A percentile compares a stretch with the other conserved stretches of the same genome.
These are phyloP conservation scores for Erythrobasidium hasegawianum DNA, from an alignment of 1,284 basidiomycete species.

Conservation along the genomic window DNA sequence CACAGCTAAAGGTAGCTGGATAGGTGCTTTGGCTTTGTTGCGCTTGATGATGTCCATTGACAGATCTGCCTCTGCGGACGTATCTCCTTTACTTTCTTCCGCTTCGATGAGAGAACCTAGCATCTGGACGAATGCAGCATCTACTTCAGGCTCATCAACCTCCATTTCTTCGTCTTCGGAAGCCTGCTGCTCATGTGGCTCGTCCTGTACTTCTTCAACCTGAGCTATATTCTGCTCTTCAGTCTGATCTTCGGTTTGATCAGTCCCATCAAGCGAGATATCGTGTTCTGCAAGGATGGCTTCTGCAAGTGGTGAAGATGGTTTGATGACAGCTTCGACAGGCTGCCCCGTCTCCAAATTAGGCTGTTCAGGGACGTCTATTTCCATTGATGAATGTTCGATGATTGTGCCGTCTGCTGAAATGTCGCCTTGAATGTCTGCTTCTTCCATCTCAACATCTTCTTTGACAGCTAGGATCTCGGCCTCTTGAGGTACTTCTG, in stretches of 20 bases:
- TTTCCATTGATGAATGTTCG: too few relatives aligned
- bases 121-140: neutral
- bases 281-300: too few relatives aligned
- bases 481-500: neutral
- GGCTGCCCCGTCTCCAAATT: too few relatives aligned
- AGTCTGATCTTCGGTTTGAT: too few relatives aligned
- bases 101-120: conserved; percentile 4
- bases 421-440: neutral
- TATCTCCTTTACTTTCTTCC: neutral
- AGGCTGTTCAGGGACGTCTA: too few relatives aligned
- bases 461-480: neutral
- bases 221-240: too few relatives aligned
- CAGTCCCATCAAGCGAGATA: too few relatives aligned
- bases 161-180: neutral
- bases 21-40: conserved; percentile 11
- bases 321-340: too few relatives aligned
- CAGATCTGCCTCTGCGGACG: neutral
- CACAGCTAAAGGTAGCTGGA: conserved; percentile 25
- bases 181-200: neutral
- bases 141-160: neutral
- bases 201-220: too few relatives aligned
- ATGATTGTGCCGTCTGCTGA: neutral
- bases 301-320: too few relatives aligned
- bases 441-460: neutral
- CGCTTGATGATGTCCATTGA: conserved; percentile 18